phyloP scores from a whole-genome alignment of 805 yeast genomes.

The Teunomyces tritomae region DNA sequence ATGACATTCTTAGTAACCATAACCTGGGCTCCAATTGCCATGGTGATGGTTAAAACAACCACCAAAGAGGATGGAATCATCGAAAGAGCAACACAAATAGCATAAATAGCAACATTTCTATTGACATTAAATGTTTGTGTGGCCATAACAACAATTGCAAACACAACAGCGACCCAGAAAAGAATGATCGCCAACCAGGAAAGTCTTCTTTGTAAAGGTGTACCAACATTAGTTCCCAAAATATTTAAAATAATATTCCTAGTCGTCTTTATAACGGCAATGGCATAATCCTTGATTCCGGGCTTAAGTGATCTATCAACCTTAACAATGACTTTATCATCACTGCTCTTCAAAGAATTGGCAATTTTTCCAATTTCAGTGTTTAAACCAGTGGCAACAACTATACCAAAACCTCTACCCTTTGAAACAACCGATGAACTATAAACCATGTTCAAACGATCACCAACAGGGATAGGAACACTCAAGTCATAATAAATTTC shows the following conservation, averaged over 20 bases:
- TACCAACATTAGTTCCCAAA: constrained; percentile 47
- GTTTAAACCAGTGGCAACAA: constrained; percentile 33
- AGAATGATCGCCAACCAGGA: constrained; percentile 50
- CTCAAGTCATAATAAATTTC: constrained; percentile 37
- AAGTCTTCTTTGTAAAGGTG: constrained; percentile 46
- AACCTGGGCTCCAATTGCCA: constrained; percentile 41
- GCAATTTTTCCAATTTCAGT: constrained; percentile 46
- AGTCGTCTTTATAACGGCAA: constrained; percentile 34
- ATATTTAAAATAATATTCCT: constrained; percentile 43
- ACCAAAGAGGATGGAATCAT: constrained; percentile 40
- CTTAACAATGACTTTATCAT: constrained; percentile 21
- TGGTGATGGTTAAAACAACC: constrained; percentile 38
- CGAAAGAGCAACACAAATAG: constrained; percentile 40
- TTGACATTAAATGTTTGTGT: constrained; percentile 33
- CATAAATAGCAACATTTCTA: constrained; percentile 37
- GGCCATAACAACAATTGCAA: constrained; percentile 39
- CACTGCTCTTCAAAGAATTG: constrained; percentile 23
- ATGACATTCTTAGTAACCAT: constrained; percentile 36
- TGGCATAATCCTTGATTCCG: constrained; percentile 35
- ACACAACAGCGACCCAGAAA: constrained; percentile 44
- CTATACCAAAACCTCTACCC: constrained; percentile 43
- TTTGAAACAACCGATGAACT: constrained; percentile 39
- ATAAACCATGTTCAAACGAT: constrained; percentile 32
- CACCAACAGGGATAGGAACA: constrained; percentile 35
- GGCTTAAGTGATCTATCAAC: constrained; percentile 38